Evolutionary conservation across 768 basidiomycete species (phyloP), one percentile per base, ranked within the genome.

Genomic region (Termitomyces sp.): DNA sequence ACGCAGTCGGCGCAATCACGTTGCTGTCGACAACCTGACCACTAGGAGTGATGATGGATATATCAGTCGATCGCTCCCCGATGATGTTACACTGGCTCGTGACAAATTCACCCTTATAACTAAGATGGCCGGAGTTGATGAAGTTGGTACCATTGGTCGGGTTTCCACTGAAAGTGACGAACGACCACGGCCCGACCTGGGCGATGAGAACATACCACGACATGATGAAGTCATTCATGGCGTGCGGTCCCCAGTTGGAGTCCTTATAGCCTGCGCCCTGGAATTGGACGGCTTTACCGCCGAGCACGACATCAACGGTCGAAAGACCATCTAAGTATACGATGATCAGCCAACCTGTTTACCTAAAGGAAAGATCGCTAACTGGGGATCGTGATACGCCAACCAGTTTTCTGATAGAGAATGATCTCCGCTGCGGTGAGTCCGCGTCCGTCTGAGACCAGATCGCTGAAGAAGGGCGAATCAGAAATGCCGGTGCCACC

Each of bases 171-270:
- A 61, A 61, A 15, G 60, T 58, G 43, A 56, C 57, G 33, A 61
- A 61, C 23, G 60, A 55, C 57, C 57, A 61, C n/a, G 60, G 60
- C 19, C 60, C 60, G 19, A 61, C 60, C 37, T 55, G 54, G 41
- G 60, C 60, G 15, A 61, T 61, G 41, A 61, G 54, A 28, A 61
- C 60, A 37, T 61, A 61, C 60, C 60, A 61, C 21, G 60, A 53
- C 40, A 49, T 19, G 19, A 61, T 46, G 43, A 61, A 61, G 43
- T 58, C 57, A 37, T 61, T 61, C 57, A 61, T 55, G 30, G 60
- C 60, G 37, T 58, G 50, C 8, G 60, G 51, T 15, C 53, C 54
- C 60, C 60, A 61, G 47, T 61, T 61, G 8, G 60, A 61, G 30
- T 61, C 60, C 49, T 61, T 61, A 43, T 61, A 61, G 19, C 60